Evolutionary conservation across 164 flowering plant species (phyloP).

Genomic region (Cinnamomum micranthum): DNA sequence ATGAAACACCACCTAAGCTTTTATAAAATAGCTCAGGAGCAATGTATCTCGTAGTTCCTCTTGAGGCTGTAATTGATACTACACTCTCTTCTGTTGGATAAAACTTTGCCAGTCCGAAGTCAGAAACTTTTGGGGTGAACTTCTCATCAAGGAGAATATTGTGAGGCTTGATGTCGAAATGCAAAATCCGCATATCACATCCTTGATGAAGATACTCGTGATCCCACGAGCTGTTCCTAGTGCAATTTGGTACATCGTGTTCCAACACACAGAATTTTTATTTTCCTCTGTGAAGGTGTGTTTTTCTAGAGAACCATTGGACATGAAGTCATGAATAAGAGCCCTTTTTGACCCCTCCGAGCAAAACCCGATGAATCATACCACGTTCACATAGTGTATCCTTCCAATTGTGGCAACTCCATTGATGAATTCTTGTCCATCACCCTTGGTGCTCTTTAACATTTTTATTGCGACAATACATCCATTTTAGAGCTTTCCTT

Average conservation of each 20-base stretch:
- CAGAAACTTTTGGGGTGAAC: constrained; percentile 15
- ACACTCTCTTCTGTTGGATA: not conserved
- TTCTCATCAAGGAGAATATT: constrained; percentile 10
- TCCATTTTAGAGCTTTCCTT: constrained; percentile 37
- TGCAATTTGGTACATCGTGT: constrained; percentile 3
- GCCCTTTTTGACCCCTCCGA: not conserved
- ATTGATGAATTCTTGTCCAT: constrained; percentile 14
- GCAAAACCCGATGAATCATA: constrained; percentile 8
- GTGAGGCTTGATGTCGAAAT: constrained; percentile 18
- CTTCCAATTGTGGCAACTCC: constrained; percentile 16
- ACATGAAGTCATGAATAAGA: constrained; percentile 12
- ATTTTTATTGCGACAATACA: constrained; percentile 37
- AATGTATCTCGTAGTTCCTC: constrained; percentile 14
- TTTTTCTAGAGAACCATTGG: constrained; percentile 12
- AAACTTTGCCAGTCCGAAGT: constrained; percentile 17
- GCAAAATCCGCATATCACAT: constrained; percentile 13
- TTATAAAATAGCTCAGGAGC: constrained; percentile 13
- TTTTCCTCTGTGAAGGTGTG: not conserved
- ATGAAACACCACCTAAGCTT: constrained; percentile 7
- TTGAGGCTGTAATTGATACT: not conserved
- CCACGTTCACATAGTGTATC: constrained; percentile 11
- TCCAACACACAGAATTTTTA: not conserved
- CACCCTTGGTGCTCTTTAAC: not conserved
- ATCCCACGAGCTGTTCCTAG: constrained; percentile 12
- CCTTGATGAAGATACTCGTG: constrained; percentile 15